Percentiles rank a stretch among this genome's conserved stretches.
Evolutionary conservation across 1,284 basidiomycete species (phyloP).

Genomic region (Fomitopsis schrenkii): DNA sequence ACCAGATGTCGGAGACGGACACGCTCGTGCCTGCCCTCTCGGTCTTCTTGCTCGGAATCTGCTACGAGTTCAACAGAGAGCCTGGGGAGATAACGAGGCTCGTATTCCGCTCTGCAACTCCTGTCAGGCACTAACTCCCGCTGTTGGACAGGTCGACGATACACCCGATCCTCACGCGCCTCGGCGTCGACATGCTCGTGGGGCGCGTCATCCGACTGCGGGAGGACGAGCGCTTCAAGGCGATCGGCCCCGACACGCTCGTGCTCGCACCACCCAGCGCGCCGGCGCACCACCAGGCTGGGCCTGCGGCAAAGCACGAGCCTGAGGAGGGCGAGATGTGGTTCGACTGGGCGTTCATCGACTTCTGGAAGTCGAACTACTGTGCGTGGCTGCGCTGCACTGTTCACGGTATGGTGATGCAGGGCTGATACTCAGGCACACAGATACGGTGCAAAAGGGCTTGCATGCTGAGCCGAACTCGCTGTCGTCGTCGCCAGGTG

Average conservation of each 20-base stretch:
- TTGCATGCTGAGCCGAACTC: conserved; percentile 63
- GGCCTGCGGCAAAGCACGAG: conserved; percentile 32
- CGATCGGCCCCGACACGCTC: conserved; percentile 77
- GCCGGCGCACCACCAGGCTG: conserved; percentile 26
- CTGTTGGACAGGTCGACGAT: conserved; percentile 63
- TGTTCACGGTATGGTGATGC: not conserved
- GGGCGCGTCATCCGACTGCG: conserved; percentile 84
- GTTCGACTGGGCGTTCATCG: conserved; percentile 99
- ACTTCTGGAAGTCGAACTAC: conserved; percentile 98
- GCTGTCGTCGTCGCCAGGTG: conserved; percentile 54
- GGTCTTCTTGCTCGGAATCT: conserved; percentile 88
- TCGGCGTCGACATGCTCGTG: conserved; percentile 84
- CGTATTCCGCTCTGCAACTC: conserved; percentile 9
- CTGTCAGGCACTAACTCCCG: not conserved
- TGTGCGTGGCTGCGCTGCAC: conserved; percentile 49
- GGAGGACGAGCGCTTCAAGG: conserved; percentile 90
- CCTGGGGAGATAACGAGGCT: conserved; percentile 88
- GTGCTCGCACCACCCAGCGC: conserved; percentile 47
- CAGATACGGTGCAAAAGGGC: conserved; percentile 69
- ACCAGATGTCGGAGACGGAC: conserved; percentile 85
- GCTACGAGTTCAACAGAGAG: conserved; percentile 94
- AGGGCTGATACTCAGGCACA: not conserved
- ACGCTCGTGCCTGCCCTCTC: conserved; percentile 88
- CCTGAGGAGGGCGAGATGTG: conserved; percentile 79
- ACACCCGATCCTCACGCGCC: conserved; percentile 82